Conservation (phyloP, 441 rosid species). For the Erodium trifolium region DNA sequence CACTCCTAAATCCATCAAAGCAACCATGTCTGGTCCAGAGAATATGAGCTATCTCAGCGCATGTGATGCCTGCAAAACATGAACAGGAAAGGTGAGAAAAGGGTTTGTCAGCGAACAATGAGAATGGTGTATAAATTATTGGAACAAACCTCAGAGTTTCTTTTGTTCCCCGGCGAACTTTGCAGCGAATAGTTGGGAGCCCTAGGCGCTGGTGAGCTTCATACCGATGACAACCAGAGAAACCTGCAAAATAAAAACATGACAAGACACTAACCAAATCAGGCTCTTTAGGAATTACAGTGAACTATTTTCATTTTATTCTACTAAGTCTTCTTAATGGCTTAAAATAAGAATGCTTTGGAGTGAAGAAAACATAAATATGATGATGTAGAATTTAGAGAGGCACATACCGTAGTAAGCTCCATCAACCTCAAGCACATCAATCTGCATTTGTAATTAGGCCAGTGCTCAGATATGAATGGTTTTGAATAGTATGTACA, state of each 20-base stretch:
- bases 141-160: slow-evolving; percentile 58
- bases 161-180: slow-evolving; percentile 75
- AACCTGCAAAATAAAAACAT: slow-evolving; percentile 33
- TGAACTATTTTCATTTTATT: background rate
- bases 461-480: background rate
- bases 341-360: background rate
- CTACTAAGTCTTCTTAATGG: background rate
- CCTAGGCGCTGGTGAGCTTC: slow-evolving; percentile 86
- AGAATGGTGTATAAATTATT: background rate
- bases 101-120: background rate
- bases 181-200: slow-evolving; percentile 73
- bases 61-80: background rate
- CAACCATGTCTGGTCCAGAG: background rate
- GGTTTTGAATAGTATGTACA: background rate
- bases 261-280: background rate
- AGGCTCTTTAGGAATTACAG: background rate
- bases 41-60: background rate
- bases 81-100: background rate
- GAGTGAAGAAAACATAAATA: background rate
- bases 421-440: slow-evolving; percentile 91
- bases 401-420: slow-evolving; percentile 52
- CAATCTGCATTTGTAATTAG: slow-evolving; percentile 46
- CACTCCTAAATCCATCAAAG: background rate
- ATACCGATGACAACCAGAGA: slow-evolving; percentile 85
- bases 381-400: background rate